A percentile compares a stretch with the other conserved stretches of the same genome.
Evolutionary conservation across 495 filamentous ascomycete species (phyloP).

Genomic region (Pyrenopolyporus hunteri): DNA sequence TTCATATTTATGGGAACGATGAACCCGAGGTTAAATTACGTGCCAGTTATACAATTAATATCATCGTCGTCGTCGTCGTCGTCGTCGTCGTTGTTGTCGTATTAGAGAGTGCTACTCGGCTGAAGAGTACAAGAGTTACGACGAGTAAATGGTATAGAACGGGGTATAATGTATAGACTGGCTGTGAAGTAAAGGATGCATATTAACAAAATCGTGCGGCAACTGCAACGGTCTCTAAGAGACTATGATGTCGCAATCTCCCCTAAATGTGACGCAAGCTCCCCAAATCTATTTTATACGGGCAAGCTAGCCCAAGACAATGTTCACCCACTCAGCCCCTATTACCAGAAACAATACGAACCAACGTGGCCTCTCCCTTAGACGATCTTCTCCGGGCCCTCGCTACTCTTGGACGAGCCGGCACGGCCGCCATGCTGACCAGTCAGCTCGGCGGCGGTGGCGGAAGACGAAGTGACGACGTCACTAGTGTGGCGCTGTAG

Average conservation of each 20-base stretch:
- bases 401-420: slow-evolving; percentile 67
- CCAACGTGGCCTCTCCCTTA: neutral
- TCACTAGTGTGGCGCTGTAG: slow-evolving; percentile 70
- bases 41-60: too few relatives aligned
- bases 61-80: too few relatives aligned
- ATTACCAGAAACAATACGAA: neutral
- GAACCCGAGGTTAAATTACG: too few relatives aligned
- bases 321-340: neutral
- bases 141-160: neutral
- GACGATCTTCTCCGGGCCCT: slow-evolving; percentile 40
- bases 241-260: slow-evolving; percentile 2
- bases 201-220: slow-evolving; percentile 9
- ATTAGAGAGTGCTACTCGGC: too few relatives aligned
- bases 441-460: slow-evolving; percentile 2
- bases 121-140: too few relatives aligned
- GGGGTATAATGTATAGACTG: slow-evolving; percentile 17
- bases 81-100: too few relatives aligned
- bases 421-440: slow-evolving; percentile 66
- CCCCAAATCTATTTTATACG: neutral
- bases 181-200: neutral
- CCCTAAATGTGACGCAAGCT: neutral
- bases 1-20: too few relatives aligned
- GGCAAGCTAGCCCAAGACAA: neutral
- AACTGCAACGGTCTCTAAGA: slow-evolving; percentile 10
- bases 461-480: slow-evolving; percentile 11